Percentiles rank a stretch among this genome's conserved stretches.
Evolutionary conservation across 352 stramenopile species (phyloP).

Genomic region (Phytophthora vignae): DNA sequence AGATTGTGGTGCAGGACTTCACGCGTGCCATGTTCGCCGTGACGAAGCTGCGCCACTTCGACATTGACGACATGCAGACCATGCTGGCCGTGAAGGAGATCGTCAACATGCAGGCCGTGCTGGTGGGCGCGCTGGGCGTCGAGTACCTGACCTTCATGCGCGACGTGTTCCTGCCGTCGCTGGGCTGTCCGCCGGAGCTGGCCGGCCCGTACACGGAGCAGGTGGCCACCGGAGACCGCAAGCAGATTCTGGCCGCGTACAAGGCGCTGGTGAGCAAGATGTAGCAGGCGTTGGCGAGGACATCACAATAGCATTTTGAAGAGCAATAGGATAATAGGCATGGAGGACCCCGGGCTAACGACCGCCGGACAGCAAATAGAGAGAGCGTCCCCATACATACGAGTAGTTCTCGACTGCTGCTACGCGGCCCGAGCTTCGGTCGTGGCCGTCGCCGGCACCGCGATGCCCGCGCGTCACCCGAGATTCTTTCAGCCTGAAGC

Average conservation of each 20-base stretch:
- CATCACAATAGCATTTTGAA: constrained; percentile 28
- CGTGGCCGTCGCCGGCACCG: too few species aligned
- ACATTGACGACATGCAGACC: constrained; percentile 77
- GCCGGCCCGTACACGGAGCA: constrained; percentile 68
- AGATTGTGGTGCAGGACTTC: constrained; percentile 75
- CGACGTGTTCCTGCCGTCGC: constrained; percentile 67
- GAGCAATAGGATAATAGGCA: constrained; percentile 26
- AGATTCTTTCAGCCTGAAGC: too few species aligned
- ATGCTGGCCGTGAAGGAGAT: constrained; percentile 78
- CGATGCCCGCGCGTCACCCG: background rate
- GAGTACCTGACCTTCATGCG: constrained; percentile 73
- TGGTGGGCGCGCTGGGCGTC: constrained; percentile 61
- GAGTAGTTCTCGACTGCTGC: too few species aligned
- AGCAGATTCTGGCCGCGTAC: constrained; percentile 71
- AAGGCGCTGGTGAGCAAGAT: constrained; percentile 71
- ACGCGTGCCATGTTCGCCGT: constrained; percentile 78
- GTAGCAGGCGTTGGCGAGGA: constrained; percentile 23
- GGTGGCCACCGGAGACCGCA: constrained; percentile 66
- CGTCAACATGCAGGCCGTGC: constrained; percentile 69
- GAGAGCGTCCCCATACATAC: constrained; percentile 14
- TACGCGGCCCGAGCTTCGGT: too few species aligned
- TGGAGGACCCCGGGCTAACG: constrained; percentile 14
- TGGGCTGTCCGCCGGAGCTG: constrained; percentile 66
- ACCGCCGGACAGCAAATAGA: constrained; percentile 27
- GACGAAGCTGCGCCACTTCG: constrained; percentile 71